Conservation (phyloP, 2,329 filamentous ascomycete genomes). For the Epichloe gansuensis region DNA sequence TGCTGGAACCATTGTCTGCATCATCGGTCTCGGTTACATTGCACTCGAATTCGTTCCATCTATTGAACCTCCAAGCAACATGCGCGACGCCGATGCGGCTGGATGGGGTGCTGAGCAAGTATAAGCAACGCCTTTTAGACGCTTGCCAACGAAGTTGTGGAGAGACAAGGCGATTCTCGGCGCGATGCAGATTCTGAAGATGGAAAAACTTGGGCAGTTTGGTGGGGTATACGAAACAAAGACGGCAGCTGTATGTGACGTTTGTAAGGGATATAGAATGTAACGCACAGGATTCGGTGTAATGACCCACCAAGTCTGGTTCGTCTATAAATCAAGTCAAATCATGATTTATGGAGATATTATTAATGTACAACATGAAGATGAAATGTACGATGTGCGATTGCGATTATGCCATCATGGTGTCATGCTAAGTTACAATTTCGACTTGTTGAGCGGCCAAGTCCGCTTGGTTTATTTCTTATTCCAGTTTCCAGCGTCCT, state of each 20-base stretch:
- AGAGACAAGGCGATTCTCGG: too few species aligned
- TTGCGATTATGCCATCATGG: background rate
- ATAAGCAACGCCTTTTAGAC: slow-evolving; percentile 23
- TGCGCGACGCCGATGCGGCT: slow-evolving; percentile 58
- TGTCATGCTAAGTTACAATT: background rate
- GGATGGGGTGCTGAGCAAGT: slow-evolving; percentile 71
- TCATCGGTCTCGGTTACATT: slow-evolving; percentile 67
- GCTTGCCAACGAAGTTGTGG: background rate
- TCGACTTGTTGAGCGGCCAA: background rate
- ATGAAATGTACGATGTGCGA: too few species aligned
- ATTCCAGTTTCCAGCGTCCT: slow-evolving; percentile 47
- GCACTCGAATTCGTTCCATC: slow-evolving; percentile 65
- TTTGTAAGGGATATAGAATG: too few species aligned
- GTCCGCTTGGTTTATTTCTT: slow-evolving; percentile 11
- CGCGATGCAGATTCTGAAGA: background rate
- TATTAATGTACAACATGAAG: too few species aligned
- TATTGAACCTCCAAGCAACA: slow-evolving; percentile 69
- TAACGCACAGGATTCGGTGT: background rate
- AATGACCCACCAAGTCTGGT: background rate
- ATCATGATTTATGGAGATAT: background rate
- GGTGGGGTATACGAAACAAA: background rate
- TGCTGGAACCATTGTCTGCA: slow-evolving; percentile 62
- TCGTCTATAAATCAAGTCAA: background rate
- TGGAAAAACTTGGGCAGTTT: background rate
- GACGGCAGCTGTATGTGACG: background rate